Conservation (phyloP, 176 grass and related monocot species). For the Paspalum vaginatum region DNA sequence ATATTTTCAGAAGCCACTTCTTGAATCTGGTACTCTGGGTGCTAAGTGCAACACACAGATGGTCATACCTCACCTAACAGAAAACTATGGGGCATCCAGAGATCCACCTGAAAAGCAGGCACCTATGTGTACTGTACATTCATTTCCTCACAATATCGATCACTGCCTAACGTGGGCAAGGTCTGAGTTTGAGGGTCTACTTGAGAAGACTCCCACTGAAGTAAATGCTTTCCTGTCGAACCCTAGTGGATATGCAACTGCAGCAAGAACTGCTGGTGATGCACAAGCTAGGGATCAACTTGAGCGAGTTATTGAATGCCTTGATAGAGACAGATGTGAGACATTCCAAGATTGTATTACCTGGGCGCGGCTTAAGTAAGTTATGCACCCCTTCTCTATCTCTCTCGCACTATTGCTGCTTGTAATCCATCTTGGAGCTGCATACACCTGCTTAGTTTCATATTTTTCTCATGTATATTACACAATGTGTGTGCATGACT, state of each 20-base stretch:
- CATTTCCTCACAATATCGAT: conserved; percentile 96
- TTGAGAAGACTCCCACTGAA: conserved; percentile 90
- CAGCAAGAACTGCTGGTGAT: conserved; percentile 77
- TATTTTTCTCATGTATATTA: not conserved
- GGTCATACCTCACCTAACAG: conserved; percentile 92
- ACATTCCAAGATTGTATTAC: conserved; percentile 92
- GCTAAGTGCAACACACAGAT: conserved; percentile 96
- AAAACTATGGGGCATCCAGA: conserved; percentile 96
- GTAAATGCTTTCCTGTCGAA: conserved; percentile 83
- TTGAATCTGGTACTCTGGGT: conserved; percentile 91
- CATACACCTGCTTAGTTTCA: conserved; percentile 14
- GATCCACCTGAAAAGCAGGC: conserved; percentile 96
- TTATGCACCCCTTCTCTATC: not conserved
- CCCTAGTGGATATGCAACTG: conserved; percentile 59
- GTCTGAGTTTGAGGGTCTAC: conserved; percentile 94
- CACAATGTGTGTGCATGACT: not conserved
- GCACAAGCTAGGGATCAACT: conserved; percentile 86
- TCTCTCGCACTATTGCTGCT: not conserved
- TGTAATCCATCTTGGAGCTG: not conserved
- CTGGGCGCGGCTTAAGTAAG: conserved; percentile 86
- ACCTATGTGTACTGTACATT: conserved; percentile 95
- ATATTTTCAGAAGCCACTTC: conserved; percentile 91
- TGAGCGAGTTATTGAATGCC: conserved; percentile 84
- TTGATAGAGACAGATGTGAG: conserved; percentile 75
- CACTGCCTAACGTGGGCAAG: conserved; percentile 92